Evolutionary conservation across 768 basidiomycete species (phyloP).

Genomic region (Phanerochaete carnosa): DNA sequence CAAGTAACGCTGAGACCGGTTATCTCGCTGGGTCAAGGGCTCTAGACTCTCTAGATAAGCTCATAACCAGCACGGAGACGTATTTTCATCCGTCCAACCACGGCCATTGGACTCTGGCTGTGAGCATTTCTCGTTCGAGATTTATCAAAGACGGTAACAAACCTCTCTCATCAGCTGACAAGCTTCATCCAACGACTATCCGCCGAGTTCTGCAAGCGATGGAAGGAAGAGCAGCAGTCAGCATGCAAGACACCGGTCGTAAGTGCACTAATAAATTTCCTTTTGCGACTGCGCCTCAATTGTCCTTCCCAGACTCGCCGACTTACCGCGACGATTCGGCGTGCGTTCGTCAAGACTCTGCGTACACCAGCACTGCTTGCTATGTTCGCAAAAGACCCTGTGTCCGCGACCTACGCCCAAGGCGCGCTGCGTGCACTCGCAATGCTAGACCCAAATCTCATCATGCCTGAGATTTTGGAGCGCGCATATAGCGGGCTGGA

Average conservation of each 20-base stretch:
- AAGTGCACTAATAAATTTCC: slow-evolving; percentile 20
- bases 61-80: slow-evolving; percentile 89
- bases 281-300: not conserved
- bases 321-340: slow-evolving; percentile 76
- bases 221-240: slow-evolving; percentile 72
- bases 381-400: slow-evolving; percentile 85
- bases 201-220: slow-evolving; percentile 76
- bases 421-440: slow-evolving; percentile 75
- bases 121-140: slow-evolving; percentile 29
- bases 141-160: slow-evolving; percentile 3
- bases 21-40: slow-evolving; percentile 84
- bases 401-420: slow-evolving; percentile 81
- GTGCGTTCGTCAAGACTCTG: slow-evolving; percentile 75
- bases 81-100: slow-evolving; percentile 96
- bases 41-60: slow-evolving; percentile 79
- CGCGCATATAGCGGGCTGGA: slow-evolving; percentile 91
- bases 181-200: slow-evolving; percentile 70
- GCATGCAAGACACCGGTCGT: slow-evolving; percentile 79
- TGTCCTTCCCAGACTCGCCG: slow-evolving; percentile 54
- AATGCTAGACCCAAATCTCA: slow-evolving; percentile 73
- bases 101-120: slow-evolving; percentile 74
- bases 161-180: slow-evolving; percentile 46
- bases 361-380: slow-evolving; percentile 86
- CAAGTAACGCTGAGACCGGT: slow-evolving; percentile 29
- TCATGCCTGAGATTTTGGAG: slow-evolving; percentile 91